A percentile compares a stretch with the other conserved stretches of the same genome.
Conservation (phyloP, 1,139 yeast species). For the Geotrichum australiense region DNA sequence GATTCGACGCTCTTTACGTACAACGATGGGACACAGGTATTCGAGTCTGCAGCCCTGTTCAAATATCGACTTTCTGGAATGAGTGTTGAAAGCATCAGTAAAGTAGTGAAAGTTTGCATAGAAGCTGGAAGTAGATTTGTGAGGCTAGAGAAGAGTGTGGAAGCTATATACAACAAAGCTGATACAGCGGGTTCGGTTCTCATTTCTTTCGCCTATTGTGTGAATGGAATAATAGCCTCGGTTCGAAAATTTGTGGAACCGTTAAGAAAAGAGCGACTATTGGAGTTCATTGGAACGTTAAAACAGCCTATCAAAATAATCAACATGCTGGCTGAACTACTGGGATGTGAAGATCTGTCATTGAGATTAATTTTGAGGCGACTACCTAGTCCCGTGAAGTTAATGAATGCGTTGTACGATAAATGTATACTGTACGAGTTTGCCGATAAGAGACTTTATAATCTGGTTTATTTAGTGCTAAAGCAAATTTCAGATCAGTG, state of each 20-base stretch:
- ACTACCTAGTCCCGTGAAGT: slow-evolving; percentile 25
- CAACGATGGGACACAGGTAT: slow-evolving; percentile 8
- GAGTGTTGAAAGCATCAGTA: slow-evolving; percentile 18
- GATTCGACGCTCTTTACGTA: slow-evolving; percentile 12
- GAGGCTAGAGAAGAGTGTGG: slow-evolving; percentile 25
- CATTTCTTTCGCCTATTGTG: slow-evolving; percentile 28
- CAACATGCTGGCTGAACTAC: slow-evolving; percentile 25
- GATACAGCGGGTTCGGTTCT: slow-evolving; percentile 23
- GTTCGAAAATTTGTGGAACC: slow-evolving; percentile 19
- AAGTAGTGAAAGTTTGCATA: slow-evolving; percentile 21
- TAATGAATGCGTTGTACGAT: slow-evolving; percentile 26
- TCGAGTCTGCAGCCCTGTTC: slow-evolving; percentile 5
- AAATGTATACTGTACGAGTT: slow-evolving; percentile 23
- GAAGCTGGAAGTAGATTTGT: slow-evolving; percentile 26
- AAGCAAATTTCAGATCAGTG: slow-evolving; percentile 24
- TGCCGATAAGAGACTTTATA: slow-evolving; percentile 21
- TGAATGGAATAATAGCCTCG: slow-evolving; percentile 22
- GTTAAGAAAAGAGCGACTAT: neutral
- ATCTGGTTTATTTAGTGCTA: slow-evolving; percentile 22
- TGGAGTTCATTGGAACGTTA: slow-evolving; percentile 20
- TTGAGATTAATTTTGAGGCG: slow-evolving; percentile 22
- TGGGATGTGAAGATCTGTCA: slow-evolving; percentile 30
- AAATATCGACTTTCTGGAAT: slow-evolving; percentile 22
- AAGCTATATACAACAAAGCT: slow-evolving; percentile 18
- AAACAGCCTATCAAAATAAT: slow-evolving; percentile 22